phyloP scores from a whole-genome alignment of 2,329 filamentous ascomycete species.

The Penicillium sp. region DNA sequence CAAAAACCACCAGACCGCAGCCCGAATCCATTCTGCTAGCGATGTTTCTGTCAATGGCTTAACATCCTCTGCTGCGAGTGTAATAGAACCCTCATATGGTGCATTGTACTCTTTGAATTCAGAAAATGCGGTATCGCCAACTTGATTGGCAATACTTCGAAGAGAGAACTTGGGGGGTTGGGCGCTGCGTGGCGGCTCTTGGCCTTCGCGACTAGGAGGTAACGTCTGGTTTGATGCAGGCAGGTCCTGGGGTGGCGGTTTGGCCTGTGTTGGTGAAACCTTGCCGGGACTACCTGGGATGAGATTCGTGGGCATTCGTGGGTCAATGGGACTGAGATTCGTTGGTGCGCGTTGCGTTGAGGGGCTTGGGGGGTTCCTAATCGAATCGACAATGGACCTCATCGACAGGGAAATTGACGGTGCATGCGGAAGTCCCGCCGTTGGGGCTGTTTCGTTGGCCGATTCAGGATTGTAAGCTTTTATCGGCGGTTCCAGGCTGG shows the following conservation, averaged over 20 bases:
- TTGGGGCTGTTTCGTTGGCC: constrained; percentile 29
- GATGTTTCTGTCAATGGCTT: constrained; percentile 63
- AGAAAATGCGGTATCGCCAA: constrained; percentile 64
- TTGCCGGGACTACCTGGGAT: constrained; percentile 22
- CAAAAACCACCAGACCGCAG: constrained; percentile 85
- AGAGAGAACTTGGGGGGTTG: constrained; percentile 36
- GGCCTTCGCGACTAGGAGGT: constrained; percentile 11
- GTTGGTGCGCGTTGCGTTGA: constrained; percentile 14
- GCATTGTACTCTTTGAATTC: constrained; percentile 69
- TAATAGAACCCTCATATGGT: constrained; percentile 73
- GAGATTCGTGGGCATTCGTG: constrained; percentile 24
- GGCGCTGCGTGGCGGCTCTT: constrained; percentile 19
- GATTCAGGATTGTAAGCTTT: constrained; percentile 13
- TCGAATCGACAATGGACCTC: constrained; percentile 26
- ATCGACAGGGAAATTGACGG: constrained; percentile 19
- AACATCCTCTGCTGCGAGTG: constrained; percentile 71
- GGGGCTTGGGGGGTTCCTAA: constrained; percentile 28
- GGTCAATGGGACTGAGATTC: constrained; percentile 26
- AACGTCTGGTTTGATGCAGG: constrained; percentile 15
- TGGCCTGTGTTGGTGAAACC: constrained; percentile 10
- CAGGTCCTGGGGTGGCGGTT: constrained; percentile 8
- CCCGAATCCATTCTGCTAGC: constrained; percentile 67
- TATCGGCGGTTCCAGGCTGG: constrained; percentile 16
- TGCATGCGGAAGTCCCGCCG: constrained; percentile 25
- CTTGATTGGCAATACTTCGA: constrained; percentile 41